Conservation (phyloP, 768 basidiomycete genomes). For the Lepiota brunneoincarnata region DNA sequence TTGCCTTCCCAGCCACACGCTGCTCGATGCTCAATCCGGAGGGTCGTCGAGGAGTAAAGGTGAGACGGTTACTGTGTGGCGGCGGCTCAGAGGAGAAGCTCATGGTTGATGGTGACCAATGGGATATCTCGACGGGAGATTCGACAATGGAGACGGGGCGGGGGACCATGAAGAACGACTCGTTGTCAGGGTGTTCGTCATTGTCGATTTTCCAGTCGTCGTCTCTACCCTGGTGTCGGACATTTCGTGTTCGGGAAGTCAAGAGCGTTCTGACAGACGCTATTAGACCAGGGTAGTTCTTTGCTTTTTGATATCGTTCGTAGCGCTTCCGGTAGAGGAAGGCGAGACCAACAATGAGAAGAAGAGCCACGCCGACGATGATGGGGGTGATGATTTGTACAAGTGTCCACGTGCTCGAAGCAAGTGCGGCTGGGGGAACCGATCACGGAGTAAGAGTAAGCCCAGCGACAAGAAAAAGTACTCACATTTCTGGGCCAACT, state of each 20-base stretch:
- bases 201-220: conserved; percentile 18
- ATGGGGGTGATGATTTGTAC: conserved; percentile 20
- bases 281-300: neutral
- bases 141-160: conserved; percentile 1
- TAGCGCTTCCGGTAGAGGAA: conserved; percentile 10
- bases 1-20: neutral
- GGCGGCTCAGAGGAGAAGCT: neutral
- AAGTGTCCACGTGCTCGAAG: conserved; percentile 16
- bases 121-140: neutral
- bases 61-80: neutral
- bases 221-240: conserved; percentile 8
- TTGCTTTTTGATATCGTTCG: neutral
- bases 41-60: neutral
- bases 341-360: conserved; percentile 14
- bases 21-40: conserved; percentile 1
- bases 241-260: conserved; percentile 5
- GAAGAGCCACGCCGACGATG: conserved; percentile 12
- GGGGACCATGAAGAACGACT: conserved; percentile 11
- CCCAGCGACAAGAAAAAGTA: neutral
- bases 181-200: neutral
- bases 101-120: conserved; percentile 4
- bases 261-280: conserved; percentile 1
- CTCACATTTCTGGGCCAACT: neutral
- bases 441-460: neutral
- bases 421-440: neutral